phyloP scores from a whole-genome alignment of 768 basidiomycete species.

The Fistulinella prunicolor region DNA sequence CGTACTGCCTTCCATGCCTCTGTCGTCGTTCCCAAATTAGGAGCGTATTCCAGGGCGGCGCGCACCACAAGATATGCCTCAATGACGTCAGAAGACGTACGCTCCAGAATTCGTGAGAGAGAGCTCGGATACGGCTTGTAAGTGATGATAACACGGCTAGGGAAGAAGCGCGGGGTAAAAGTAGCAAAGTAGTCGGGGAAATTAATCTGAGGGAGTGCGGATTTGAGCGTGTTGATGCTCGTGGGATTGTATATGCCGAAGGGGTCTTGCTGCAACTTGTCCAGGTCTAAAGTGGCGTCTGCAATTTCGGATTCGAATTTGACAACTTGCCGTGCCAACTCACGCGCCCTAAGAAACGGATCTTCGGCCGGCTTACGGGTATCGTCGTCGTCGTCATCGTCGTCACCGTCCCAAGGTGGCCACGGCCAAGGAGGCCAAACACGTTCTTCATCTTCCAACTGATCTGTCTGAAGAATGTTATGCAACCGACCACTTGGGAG shows the following conservation, averaged over 20 bases:
- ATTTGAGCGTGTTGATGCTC: slow-evolving; percentile 64
- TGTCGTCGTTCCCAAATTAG: slow-evolving; percentile 70
- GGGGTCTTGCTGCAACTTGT: slow-evolving; percentile 74
- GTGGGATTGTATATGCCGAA: slow-evolving; percentile 86
- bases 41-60: slow-evolving; percentile 63
- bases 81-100: slow-evolving; percentile 65
- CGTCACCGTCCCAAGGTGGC: slow-evolving; percentile 80
- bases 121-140: slow-evolving; percentile 73
- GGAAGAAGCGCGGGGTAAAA: slow-evolving; percentile 76
- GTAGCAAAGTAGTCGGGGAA: slow-evolving; percentile 85
- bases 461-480: slow-evolving; percentile 37
- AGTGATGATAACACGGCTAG: slow-evolving; percentile 74
- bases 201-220: slow-evolving; percentile 69
- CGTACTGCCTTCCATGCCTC: slow-evolving; percentile 77
- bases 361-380: slow-evolving; percentile 32
- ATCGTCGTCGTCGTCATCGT: slow-evolving; percentile 45
- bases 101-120: slow-evolving; percentile 64
- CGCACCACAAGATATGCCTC: slow-evolving; percentile 88
- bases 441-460: slow-evolving; percentile 29
- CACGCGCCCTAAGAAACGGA: slow-evolving; percentile 47
- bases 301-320: slow-evolving; percentile 78
- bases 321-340: slow-evolving; percentile 69
- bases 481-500: slow-evolving; percentile 13
- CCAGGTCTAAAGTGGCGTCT: slow-evolving; percentile 76
- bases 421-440: slow-evolving; percentile 82